phyloP scores from a whole-genome alignment of 495 filamentous ascomycete species.

The Hypoxylon subgilvum region DNA sequence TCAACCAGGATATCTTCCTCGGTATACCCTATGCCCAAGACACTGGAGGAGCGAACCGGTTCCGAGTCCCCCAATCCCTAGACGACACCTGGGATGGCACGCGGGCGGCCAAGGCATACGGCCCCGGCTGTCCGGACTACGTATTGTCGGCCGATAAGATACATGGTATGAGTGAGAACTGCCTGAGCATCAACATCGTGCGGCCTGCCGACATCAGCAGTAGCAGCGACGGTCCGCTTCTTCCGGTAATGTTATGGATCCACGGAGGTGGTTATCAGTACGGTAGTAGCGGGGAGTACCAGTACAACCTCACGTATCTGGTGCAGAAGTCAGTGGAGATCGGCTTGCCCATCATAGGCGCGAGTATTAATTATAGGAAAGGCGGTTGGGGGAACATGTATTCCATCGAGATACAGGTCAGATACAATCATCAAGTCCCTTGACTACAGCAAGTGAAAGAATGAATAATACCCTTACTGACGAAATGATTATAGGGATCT shows the following conservation, averaged over 20 bases:
- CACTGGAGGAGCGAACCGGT: slow-evolving; percentile 62
- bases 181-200: slow-evolving; percentile 68
- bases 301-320: slow-evolving; percentile 52
- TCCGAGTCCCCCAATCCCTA: slow-evolving; percentile 64
- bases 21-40: slow-evolving; percentile 70
- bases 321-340: slow-evolving; percentile 53
- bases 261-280: slow-evolving; percentile 71
- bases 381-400: slow-evolving; percentile 55
- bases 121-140: slow-evolving; percentile 61
- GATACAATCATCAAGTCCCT: not conserved
- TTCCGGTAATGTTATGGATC: slow-evolving; percentile 73
- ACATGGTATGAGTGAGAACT: slow-evolving; percentile 66
- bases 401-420: slow-evolving; percentile 52
- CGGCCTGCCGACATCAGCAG: slow-evolving; percentile 54
- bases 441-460: not conserved
- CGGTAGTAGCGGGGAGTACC: slow-evolving; percentile 61
- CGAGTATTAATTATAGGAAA: slow-evolving; percentile 53
- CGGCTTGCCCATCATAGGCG: slow-evolving; percentile 54
- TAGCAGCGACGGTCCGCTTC: not conserved
- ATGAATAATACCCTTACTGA: slow-evolving; percentile 2
- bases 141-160: slow-evolving; percentile 48
- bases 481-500: slow-evolving; percentile 26
- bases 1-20: slow-evolving; percentile 60
- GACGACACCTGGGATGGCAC: slow-evolving; percentile 53
- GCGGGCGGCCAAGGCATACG: slow-evolving; percentile 51